phyloP scores from a whole-genome alignment of 1,284 basidiomycete species.

The Coniferiporia weirii region DNA sequence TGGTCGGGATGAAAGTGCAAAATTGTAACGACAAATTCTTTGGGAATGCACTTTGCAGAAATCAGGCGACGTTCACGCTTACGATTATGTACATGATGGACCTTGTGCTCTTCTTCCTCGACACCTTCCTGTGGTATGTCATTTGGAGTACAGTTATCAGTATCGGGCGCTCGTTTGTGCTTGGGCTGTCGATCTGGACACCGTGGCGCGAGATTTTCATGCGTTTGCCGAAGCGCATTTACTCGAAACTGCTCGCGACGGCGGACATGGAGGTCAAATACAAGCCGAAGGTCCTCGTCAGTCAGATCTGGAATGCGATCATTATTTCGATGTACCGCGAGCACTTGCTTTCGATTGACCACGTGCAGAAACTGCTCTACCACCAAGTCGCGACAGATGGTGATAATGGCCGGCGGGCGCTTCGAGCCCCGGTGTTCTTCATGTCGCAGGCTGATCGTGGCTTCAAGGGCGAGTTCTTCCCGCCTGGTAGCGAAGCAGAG shows the following conservation, averaged over 20 bases:
- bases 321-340: constrained; percentile 99
- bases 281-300: constrained; percentile 96
- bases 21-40: constrained; percentile 82
- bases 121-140: constrained; percentile 96
- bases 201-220: constrained; percentile 96
- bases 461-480: constrained; percentile 90
- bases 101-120: constrained; percentile 89
- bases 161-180: constrained; percentile 82
- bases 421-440: constrained; percentile 93
- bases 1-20: constrained; percentile 92
- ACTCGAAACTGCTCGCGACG: constrained; percentile 88
- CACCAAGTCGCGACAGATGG: constrained; percentile 85
- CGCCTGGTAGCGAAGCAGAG: constrained; percentile 86
- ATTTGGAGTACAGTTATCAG: constrained; percentile 97
- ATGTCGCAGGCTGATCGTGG: constrained; percentile 84
- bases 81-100: constrained; percentile 98
- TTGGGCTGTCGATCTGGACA: constrained; percentile 94
- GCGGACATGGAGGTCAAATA: constrained; percentile 94
- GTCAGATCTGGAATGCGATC: constrained; percentile 97
- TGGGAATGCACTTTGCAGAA: constrained; percentile 73
- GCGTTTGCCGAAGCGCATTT: constrained; percentile 90
- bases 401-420: constrained; percentile 78
- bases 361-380: constrained; percentile 91
- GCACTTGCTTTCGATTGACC: constrained; percentile 92
- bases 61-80: constrained; percentile 89